Evolutionary conservation across 2,329 filamentous ascomycete species (phyloP).

Genomic region (Orbilia brochopaga): DNA sequence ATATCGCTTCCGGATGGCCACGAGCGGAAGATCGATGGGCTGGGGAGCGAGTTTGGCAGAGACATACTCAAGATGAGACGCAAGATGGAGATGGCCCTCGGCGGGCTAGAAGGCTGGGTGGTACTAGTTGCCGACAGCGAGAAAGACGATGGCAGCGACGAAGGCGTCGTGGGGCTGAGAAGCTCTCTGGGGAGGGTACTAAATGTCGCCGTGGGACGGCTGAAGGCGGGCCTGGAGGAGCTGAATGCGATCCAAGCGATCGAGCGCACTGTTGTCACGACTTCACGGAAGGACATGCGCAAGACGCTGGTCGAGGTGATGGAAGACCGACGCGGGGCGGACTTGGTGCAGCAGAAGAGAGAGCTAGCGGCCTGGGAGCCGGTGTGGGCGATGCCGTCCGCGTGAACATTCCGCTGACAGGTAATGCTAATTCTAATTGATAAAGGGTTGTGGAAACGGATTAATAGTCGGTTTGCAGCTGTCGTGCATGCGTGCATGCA

Average conservation of each 20-base stretch:
- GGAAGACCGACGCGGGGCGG: conserved; percentile 23
- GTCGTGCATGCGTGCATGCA: no score
- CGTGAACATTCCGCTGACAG: conserved; percentile 1
- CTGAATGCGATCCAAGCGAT: conserved; percentile 29
- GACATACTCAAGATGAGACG: conserved; percentile 34
- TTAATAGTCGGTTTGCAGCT: neutral
- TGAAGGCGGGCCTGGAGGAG: conserved; percentile 37
- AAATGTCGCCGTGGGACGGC: conserved; percentile 19
- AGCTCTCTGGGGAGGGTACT: conserved; percentile 32
- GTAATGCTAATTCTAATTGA: conserved; percentile 3
- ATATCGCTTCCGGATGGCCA: conserved; percentile 32
- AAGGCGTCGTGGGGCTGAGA: conserved; percentile 8
- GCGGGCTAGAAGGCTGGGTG: conserved; percentile 40
- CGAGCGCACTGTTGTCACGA: conserved; percentile 30
- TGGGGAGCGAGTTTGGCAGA: conserved; percentile 26
- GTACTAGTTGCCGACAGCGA: conserved; percentile 26
- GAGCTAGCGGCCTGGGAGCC: conserved; percentile 39
- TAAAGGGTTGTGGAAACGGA: neutral
- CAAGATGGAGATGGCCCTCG: conserved; percentile 46
- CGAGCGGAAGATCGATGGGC: conserved; percentile 34
- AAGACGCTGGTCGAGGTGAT: conserved; percentile 33
- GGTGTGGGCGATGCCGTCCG: conserved; percentile 28
- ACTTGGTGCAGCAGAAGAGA: conserved; percentile 30
- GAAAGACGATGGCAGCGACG: conserved; percentile 6
- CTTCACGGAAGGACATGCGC: conserved; percentile 30